A percentile compares a stretch with the other conserved stretches of the same genome.
phyloP scores from a whole-genome alignment of 352 stramenopile genomes.

The Phytophthora chlamydospora region DNA sequence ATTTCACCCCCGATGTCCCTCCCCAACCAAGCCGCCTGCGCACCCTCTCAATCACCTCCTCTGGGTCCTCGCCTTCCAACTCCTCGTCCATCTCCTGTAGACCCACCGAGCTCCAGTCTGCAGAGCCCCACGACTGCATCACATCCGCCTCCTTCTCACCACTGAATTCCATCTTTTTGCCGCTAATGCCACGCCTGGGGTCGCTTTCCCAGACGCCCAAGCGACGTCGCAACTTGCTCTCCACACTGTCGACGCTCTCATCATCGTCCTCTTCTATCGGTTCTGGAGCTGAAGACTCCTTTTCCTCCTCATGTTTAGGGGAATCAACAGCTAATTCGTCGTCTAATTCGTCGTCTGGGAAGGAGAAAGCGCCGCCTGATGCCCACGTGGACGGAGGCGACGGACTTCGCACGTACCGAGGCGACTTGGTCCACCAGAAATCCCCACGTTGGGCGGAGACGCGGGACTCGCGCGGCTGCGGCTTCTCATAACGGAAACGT shows the following conservation, averaged over 20 bases:
- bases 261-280: neutral
- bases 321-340: neutral
- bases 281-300: neutral
- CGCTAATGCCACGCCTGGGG: neutral
- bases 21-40: slow-evolving; percentile 56
- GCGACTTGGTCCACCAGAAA: slow-evolving; percentile 70
- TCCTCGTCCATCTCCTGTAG: slow-evolving; percentile 14
- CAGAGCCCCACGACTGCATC: slow-evolving; percentile 12
- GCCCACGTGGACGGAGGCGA: slow-evolving; percentile 34
- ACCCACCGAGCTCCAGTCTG: slow-evolving; percentile 19
- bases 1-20: neutral
- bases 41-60: slow-evolving; percentile 68
- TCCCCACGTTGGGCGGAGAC: slow-evolving; percentile 31
- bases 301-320: neutral
- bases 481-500: slow-evolving; percentile 63
- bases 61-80: slow-evolving; percentile 43
- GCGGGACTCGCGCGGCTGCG: slow-evolving; percentile 51
- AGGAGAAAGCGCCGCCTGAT: slow-evolving; percentile 27
- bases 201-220: slow-evolving; percentile 14
- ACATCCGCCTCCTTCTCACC: neutral
- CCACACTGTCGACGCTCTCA: slow-evolving; percentile 29
- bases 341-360: slow-evolving; percentile 18
- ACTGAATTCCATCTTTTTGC: neutral
- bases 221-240: slow-evolving; percentile 31
- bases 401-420: slow-evolving; percentile 28